Base-by-base conservation (phyloP, 768 basidiomycete genomes). In the Boletus rex-veris region DNA sequence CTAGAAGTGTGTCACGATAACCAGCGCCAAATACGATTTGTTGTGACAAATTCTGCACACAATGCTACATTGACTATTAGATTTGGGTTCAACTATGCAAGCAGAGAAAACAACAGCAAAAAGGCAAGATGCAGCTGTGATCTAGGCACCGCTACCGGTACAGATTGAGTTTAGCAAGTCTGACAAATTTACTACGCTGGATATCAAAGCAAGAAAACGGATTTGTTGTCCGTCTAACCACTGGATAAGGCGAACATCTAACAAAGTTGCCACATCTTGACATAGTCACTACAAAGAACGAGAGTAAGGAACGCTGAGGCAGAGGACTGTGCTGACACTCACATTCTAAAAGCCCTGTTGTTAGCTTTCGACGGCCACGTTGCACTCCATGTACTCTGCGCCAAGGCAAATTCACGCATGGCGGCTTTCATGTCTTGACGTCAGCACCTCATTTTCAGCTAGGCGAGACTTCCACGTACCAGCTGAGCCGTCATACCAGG, bases 311-410 rank as follows among this genome's bases (percentile, higher is more conserved):
- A 12, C 41, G 4, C n/a, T 5, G 28, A 14, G 8, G 26, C n/a
- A 11, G 7, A n/a, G 26, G 7, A 15, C 0, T 4, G 7, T 16
- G 28, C 9, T 3, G 6, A 7, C 1, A 56, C 67, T 50, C 65
- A 87, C 84, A 93, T 79, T 40, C 86, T 78, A 73, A 93, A 80
- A 2, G 86, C 84, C 30, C 86, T 76, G 46, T 82, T 77, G 53
- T 81, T 77, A 10, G 81, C 75, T 46, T 75, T 78, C 7, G 75
- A 67, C 3, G 88, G 84, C 92, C 92, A 93, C 9, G 86, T 88
- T 48, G 80, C 75, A 58, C 78, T 80, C 92, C 92, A 94, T 47
- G 78, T 75, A 36, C 73, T 72, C 69, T 88, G 79, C 4, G 75
- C 80, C 8, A 66, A 53, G 16, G 84, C 81, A 67, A 91, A 90